phyloP scores from a whole-genome alignment of 257 asterid species.

The Ehretia macrophylla region DNA sequence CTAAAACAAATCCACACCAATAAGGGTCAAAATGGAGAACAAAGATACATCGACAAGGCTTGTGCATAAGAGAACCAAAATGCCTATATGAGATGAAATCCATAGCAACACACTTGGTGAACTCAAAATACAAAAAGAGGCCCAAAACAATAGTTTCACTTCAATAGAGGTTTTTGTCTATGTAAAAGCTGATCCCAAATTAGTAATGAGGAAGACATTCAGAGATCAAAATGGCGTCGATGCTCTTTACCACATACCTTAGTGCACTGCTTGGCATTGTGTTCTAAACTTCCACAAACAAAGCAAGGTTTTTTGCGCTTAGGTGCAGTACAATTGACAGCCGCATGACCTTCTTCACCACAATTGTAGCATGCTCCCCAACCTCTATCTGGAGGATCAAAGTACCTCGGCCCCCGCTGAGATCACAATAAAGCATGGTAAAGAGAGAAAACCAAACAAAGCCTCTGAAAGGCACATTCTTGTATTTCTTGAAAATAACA shows the following conservation, averaged over 20 bases:
- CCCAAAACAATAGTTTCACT: too few relatives aligned
- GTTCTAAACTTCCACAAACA: slow-evolving; percentile 90
- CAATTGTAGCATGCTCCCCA: slow-evolving; percentile 97
- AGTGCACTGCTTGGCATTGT: slow-evolving; percentile 68
- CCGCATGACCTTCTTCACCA: slow-evolving; percentile 89
- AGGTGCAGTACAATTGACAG: slow-evolving; percentile 74
- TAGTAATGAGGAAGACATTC: background rate
- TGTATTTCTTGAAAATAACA: slow-evolving; percentile 27
- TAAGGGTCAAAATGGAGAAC: too few relatives aligned
- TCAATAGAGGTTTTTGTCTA: too few relatives aligned
- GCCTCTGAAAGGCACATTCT: slow-evolving; percentile 22
- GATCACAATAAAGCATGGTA: slow-evolving; percentile 34
- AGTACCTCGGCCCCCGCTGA: slow-evolving; percentile 98
- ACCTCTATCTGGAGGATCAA: slow-evolving; percentile 86
- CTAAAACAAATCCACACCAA: too few relatives aligned
- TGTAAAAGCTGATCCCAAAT: too few relatives aligned
- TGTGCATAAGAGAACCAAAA: too few relatives aligned
- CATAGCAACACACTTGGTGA: too few relatives aligned
- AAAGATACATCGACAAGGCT: too few relatives aligned
- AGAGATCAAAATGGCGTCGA: background rate
- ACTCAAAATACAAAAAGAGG: too few relatives aligned
- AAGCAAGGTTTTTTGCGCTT: slow-evolving; percentile 91
- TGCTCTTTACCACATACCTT: slow-evolving; percentile 45
- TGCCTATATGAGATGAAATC: too few relatives aligned
- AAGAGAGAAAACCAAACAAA: slow-evolving; percentile 18